Conservation (phyloP, 306 rosid genomes). For the Prunus fruticosa region DNA sequence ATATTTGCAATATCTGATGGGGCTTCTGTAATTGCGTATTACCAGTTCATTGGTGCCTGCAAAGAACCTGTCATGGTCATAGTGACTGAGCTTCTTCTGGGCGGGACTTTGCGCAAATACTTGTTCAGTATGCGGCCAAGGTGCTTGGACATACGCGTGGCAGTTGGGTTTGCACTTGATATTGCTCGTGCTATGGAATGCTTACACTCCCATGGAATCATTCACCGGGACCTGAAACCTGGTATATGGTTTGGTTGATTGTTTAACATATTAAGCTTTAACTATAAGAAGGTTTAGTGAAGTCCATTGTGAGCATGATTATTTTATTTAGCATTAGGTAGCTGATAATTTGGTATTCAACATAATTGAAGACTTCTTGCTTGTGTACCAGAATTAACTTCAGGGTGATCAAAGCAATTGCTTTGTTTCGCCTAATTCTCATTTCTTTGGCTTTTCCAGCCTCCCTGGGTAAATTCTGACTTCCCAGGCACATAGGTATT, state of each 20-base stretch:
- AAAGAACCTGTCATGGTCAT: slow-evolving; percentile 95
- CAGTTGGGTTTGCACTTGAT: slow-evolving; percentile 80
- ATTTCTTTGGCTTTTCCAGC: background rate
- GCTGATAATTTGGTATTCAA: background rate
- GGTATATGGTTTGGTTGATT: slow-evolving; percentile 43
- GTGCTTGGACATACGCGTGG: slow-evolving; percentile 63
- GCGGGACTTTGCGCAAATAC: slow-evolving; percentile 85
- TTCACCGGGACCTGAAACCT: slow-evolving; percentile 94
- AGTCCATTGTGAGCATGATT: background rate
- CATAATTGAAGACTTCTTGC: background rate
- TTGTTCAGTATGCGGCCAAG: slow-evolving; percentile 72
- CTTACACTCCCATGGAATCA: slow-evolving; percentile 90
- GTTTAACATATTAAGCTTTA: slow-evolving; percentile 1
- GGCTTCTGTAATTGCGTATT: slow-evolving; percentile 27
- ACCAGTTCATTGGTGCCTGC: slow-evolving; percentile 95
- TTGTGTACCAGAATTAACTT: background rate
- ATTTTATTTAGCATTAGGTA: background rate
- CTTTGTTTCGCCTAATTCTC: background rate
- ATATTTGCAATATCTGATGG: slow-evolving; percentile 26
- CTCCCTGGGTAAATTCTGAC: no score
- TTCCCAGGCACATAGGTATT: background rate
- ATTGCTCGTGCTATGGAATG: slow-evolving; percentile 89
- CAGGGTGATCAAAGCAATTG: background rate
- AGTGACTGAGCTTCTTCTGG: slow-evolving; percentile 87
- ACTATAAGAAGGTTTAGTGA: background rate